Evolutionary conservation across 176 grass and related monocot species (phyloP).

Genomic region (Urochloa ruziziensis): DNA sequence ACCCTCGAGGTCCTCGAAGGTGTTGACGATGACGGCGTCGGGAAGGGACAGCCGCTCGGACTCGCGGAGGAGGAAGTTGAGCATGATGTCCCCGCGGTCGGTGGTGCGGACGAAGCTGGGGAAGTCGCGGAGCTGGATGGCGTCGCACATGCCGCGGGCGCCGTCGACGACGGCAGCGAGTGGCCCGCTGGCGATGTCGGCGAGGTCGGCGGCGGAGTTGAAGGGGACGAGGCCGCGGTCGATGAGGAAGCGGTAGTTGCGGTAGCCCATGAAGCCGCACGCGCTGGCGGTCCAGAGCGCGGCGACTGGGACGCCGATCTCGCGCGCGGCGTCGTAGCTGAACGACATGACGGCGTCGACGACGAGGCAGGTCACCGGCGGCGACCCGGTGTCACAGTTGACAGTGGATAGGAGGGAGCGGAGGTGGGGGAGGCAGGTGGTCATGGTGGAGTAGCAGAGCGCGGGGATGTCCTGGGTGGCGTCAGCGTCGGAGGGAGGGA

Average conservation of each 20-base stretch:
- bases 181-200: slow-evolving; percentile 22
- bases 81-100: slow-evolving; percentile 41
- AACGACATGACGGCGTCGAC: slow-evolving; percentile 56
- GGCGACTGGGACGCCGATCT: slow-evolving; percentile 39
- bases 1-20: slow-evolving; percentile 36
- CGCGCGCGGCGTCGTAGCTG: slow-evolving; percentile 18
- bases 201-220: slow-evolving; percentile 29
- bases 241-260: slow-evolving; percentile 45
- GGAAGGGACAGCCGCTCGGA: slow-evolving; percentile 20
- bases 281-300: slow-evolving; percentile 59
- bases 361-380: slow-evolving; percentile 49
- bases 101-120: slow-evolving; percentile 64
- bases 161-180: slow-evolving; percentile 41
- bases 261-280: slow-evolving; percentile 56
- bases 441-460: slow-evolving; percentile 44
- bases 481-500: slow-evolving; percentile 47
- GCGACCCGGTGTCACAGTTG: neutral
- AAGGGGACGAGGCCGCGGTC: slow-evolving; percentile 45
- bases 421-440: slow-evolving; percentile 44
- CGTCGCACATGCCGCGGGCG: slow-evolving; percentile 40
- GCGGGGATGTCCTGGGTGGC: slow-evolving; percentile 53
- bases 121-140: slow-evolving; percentile 50
- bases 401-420: slow-evolving; percentile 37
- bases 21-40: slow-evolving; percentile 22
- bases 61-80: slow-evolving; percentile 46